Percentiles rank a stretch among this genome's conserved stretches.
phyloP scores from a whole-genome alignment of 371 early-diverging fungal genomes.

The Astathelohania contejeani region DNA sequence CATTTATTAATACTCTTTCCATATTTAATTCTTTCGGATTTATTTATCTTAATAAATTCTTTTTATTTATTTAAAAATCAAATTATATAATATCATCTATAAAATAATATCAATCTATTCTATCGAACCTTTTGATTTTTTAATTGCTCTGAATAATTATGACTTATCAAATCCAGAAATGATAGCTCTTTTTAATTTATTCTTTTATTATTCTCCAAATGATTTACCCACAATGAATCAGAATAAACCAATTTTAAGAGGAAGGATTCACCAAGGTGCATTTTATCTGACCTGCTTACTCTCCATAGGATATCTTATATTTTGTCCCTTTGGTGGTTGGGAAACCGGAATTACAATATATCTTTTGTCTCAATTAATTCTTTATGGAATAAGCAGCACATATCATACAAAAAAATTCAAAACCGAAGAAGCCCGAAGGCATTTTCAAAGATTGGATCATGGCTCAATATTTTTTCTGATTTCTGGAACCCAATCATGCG shows the following conservation, averaged over 20 bases:
- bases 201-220: too few species aligned
- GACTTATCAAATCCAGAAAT: too few species aligned
- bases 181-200: too few species aligned
- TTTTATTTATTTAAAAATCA: too few species aligned
- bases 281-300: constrained; percentile 30
- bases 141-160: too few species aligned
- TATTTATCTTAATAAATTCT: too few species aligned
- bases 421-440: constrained; percentile 16
- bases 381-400: constrained; percentile 49
- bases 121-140: too few species aligned
- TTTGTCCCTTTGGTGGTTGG: constrained; percentile 5
- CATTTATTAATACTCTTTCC: too few species aligned
- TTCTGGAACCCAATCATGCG: constrained; percentile 51
- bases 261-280: constrained; percentile 47
- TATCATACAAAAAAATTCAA: constrained; percentile 49
- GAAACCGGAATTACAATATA: constrained; percentile 26
- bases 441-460: constrained; percentile 48
- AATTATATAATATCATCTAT: too few species aligned
- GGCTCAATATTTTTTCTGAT: constrained; percentile 52
- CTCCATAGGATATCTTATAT: constrained; percentile 12
- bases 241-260: constrained; percentile 46
- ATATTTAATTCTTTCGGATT: too few species aligned
- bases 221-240: too few species aligned
- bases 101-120: too few species aligned
- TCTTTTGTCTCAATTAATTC: constrained; percentile 43